Evolutionary conservation across 331 rosid genomes (phyloP), one percentile per base, ranked within the genome.

Genomic region (Malus hybrid): DNA sequence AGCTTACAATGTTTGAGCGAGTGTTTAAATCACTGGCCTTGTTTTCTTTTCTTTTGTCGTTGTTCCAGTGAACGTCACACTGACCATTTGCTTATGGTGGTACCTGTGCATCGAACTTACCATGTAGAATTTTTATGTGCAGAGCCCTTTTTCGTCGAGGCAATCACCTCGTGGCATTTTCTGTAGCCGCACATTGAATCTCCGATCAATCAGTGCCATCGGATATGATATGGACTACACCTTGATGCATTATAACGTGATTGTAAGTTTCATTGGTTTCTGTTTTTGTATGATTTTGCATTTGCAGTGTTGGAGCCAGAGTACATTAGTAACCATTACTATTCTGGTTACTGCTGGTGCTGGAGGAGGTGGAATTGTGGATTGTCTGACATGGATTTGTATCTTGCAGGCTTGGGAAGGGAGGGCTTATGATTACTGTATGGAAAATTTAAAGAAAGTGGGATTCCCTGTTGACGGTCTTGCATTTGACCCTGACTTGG

Each of bases 211-310:
- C 62, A 90, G 97, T 85, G 99, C 90, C 82, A 94, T 94, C 77
- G 99, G 99, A 82, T 94, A 94, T 81, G 99, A 91, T 82, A 91
- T 94, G 99, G 99, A 94, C 84, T 94, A 94, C 71, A 94, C 99
- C 33, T 84, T 94, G 89, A 82, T 94, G 81, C 99, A 94, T 74
- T 94, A 94, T 68, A 94, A 91, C 80, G 97, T 94, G 84, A 86
- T 74, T 97, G 98, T 93, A 88, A 69, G 20, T 69, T 48, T 75
- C 80, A 42, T 75, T 74, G 70, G 66, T 36, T 56, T 22, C 13
- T 13, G 8, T 30, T 53, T 53, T 53, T 53, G 4, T 53, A 53
- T 53, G 0, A 2, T 53, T 34, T 64, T 64, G 19, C 66, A 28
- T 62, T 2, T 6, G 36, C 36, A 29, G 39, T 62, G 36, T 62